Percentiles rank a stretch among this genome's conserved stretches.
These are phyloP conservation scores for Boletus barrowsii DNA, from an alignment of 768 basidiomycete species.

Conservation along the genomic window DNA sequence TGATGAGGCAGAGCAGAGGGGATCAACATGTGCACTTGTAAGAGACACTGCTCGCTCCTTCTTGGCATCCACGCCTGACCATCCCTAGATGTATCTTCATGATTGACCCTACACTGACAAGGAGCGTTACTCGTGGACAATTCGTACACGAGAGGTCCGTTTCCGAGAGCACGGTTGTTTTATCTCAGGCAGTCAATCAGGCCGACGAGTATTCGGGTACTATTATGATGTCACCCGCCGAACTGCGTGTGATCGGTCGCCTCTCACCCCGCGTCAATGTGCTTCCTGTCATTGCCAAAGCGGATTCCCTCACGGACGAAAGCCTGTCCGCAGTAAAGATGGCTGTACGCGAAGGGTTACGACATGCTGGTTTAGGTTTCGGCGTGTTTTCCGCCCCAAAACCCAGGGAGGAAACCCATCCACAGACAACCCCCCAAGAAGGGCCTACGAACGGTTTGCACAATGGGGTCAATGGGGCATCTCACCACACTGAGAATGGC, in stretches of 20 bases:
- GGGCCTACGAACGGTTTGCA: conserved; percentile 13
- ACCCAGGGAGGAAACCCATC: conserved; percentile 9
- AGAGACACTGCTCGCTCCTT: conserved; percentile 26
- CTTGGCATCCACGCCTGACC: conserved; percentile 13
- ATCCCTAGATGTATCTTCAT: conserved; percentile 72
- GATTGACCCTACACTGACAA: conserved; percentile 73
- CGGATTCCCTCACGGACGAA: conserved; percentile 83
- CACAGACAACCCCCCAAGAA: conserved; percentile 16
- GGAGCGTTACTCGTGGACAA: conserved; percentile 47
- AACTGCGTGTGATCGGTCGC: conserved; percentile 75
- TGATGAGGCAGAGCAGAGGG: conserved; percentile 80
- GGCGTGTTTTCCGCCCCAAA: conserved; percentile 65
- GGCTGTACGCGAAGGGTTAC: conserved; percentile 66
- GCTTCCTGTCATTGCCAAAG: conserved; percentile 74
- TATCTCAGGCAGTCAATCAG: conserved; percentile 46
- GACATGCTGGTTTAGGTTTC: conserved; percentile 66
- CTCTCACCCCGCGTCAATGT: conserved; percentile 74
- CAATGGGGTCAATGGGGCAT: conserved; percentile 29
- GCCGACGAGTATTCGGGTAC: conserved; percentile 46
- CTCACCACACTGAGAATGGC: conserved; percentile 30
- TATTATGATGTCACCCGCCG: conserved; percentile 70
- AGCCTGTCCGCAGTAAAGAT: conserved; percentile 67
- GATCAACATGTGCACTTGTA: conserved; percentile 90
- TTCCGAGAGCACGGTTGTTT: conserved; percentile 64
- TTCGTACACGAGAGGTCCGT: conserved; percentile 52